These are phyloP conservation scores for Raphanus hybrid DNA, from an alignment of 441 rosid species.

Conservation along the genomic window DNA sequence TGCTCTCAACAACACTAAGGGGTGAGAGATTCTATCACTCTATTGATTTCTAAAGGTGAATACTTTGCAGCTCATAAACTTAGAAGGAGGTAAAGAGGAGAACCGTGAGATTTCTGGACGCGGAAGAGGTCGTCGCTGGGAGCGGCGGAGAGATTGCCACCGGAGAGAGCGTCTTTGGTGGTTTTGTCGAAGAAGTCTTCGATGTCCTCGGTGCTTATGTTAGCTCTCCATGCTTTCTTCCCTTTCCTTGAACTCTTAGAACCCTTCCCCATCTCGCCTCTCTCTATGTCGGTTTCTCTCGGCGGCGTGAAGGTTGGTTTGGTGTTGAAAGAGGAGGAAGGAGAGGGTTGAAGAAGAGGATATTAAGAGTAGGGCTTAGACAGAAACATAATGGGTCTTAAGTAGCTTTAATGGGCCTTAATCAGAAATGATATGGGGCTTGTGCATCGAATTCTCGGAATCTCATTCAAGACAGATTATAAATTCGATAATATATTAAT, in stretches of 20 bases:
- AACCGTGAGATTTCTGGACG: constrained; percentile 78
- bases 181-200: constrained; percentile 72
- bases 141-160: constrained; percentile 74
- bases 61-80: constrained; percentile 21
- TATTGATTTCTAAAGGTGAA: neutral
- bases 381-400: constrained; percentile 33
- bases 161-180: constrained; percentile 82
- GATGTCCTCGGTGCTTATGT: constrained; percentile 83
- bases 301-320: constrained; percentile 41
- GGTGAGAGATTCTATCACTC: neutral
- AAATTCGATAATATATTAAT: too few relatives aligned
- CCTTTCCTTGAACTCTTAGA: constrained; percentile 84
- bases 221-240: constrained; percentile 95
- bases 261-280: constrained; percentile 68
- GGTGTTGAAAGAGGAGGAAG: neutral
- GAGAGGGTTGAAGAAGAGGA: neutral
- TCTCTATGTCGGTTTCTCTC: constrained; percentile 4
- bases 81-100: constrained; percentile 2
- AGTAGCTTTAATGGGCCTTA: constrained; percentile 29
- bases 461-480: too few relatives aligned
- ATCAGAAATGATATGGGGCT: neutral
- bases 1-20: neutral
- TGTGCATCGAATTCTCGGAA: too few relatives aligned
- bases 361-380: constrained; percentile 14
- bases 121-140: constrained; percentile 75